Evolutionary conservation across 441 rosid species (phyloP), one percentile per base, ranked within the genome.

Genomic region (Gossypium gossypioides): DNA sequence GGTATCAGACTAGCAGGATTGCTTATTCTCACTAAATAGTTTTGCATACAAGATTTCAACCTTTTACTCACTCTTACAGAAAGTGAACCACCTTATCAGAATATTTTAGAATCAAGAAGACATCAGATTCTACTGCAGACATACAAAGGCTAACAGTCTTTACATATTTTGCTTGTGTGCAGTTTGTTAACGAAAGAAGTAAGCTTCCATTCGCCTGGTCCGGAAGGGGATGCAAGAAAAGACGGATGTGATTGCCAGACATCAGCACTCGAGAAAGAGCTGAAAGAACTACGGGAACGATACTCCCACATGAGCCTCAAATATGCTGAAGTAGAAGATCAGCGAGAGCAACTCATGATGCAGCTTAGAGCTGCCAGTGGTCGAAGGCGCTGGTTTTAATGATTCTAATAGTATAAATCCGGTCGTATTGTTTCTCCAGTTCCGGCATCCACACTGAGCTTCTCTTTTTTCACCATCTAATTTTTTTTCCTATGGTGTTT

Each of bases 281-380:
- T 89, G 74, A 83, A 37, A 72, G 88, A 86, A 52, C 44, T 87
- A 56, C 84, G 44, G 0, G 87, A 89, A 55, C 78, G 87, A 34
- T 86, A 85, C 81, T 74, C 80, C 74, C 81, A 82, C 42, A 81
- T 87, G 88, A 89, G 95, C 84, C 86, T 87, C 44, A 84, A 86
- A 70, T 89, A 84, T 22, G 91, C 89, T 0, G 85, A 89, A 77
- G 92, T 82, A 0, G 89, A 87, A 80, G 79, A 86, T 65, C 80
- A 87, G 55, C 77, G 86, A 5, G 88, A 83, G 66, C 82, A 85
- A 65, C 88, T 89, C 4, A 78, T 80, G 68, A 73, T 83, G 75
- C 85, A 84, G 77, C 87, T 85, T 66, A 89, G 78, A 78, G 55
- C 86, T 19, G 74, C 24, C 1, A 76, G 52, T 32, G 80, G 63